phyloP scores from a whole-genome alignment of 306 rosid species.

The Ormosia semicastrata region DNA sequence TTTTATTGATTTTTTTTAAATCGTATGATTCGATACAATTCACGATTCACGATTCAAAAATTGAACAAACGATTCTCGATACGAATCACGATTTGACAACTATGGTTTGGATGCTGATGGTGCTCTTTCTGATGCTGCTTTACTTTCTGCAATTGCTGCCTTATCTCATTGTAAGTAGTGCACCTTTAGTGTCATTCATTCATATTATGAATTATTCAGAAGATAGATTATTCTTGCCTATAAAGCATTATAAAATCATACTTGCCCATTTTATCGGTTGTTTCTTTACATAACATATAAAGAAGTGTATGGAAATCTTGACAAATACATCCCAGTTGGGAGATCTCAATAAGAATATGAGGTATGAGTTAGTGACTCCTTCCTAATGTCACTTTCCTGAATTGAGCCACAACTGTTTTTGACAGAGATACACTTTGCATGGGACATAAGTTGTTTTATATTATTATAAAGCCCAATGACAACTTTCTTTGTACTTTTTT shows the following conservation, averaged over 20 bases:
- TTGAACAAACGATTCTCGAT: no score
- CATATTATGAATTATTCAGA: slow-evolving; percentile 10
- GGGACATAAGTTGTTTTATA: neutral
- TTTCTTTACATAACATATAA: neutral
- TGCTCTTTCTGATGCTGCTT: slow-evolving; percentile 82
- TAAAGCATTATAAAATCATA: slow-evolving; percentile 2
- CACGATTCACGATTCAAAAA: no score
- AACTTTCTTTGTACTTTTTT: neutral
- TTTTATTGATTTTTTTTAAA: no score
- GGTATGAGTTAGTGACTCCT: neutral
- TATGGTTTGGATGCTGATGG: slow-evolving; percentile 97
- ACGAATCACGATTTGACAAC: no score
- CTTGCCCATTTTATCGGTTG: neutral
- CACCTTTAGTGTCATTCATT: slow-evolving; percentile 23
- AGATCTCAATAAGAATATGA: neutral
- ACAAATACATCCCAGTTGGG: neutral
- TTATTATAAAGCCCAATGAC: neutral
- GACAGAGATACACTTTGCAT: neutral
- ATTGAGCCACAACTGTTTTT: neutral
- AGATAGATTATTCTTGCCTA: neutral
- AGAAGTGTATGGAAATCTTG: neutral
- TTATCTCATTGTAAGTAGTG: slow-evolving; percentile 74
- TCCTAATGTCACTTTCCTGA: neutral
- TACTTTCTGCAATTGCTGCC: slow-evolving; percentile 84
- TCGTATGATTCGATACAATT: no score